A percentile compares a stretch with the other conserved stretches of the same genome.
Evolutionary conservation across 164 flowering plant species (phyloP).

Genomic region (Macadamia tetraphylla): DNA sequence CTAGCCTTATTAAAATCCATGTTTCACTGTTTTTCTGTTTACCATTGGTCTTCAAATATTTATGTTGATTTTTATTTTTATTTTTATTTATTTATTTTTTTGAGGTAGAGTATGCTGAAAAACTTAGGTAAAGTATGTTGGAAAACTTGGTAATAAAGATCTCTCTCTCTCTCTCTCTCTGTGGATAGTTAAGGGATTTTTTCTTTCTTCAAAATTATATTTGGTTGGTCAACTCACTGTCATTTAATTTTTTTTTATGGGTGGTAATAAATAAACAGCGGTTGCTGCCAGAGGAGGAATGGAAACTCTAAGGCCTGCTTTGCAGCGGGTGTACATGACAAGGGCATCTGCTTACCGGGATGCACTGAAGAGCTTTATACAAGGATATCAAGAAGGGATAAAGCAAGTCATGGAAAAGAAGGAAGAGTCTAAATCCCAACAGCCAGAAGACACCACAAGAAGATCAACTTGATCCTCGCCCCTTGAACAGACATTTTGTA

Average conservation of each 20-base stretch:
- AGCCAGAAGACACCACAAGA: constrained; percentile 28
- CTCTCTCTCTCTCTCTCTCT: background rate
- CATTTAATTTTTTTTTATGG: background rate
- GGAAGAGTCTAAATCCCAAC: constrained; percentile 39
- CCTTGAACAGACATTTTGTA: background rate
- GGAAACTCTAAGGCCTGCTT: constrained; percentile 84
- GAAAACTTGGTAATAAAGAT: background rate
- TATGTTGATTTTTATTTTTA: no score
- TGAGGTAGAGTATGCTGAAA: background rate
- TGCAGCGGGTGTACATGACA: constrained; percentile 87
- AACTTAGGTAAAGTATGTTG: background rate
- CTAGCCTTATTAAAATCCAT: no score
- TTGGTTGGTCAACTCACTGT: background rate
- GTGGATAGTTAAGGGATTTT: no score
- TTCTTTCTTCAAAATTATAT: background rate
- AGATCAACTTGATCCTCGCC: constrained; percentile 20
- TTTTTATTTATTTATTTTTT: no score
- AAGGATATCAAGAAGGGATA: constrained; percentile 86
- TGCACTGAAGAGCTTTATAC: constrained; percentile 75
- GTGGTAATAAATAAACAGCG: constrained; percentile 33
- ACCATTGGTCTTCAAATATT: background rate
- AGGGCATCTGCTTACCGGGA: constrained; percentile 84
- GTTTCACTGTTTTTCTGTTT: background rate
- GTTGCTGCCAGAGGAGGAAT: constrained; percentile 97
- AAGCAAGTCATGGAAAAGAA: constrained; percentile 66